These are phyloP conservation scores for Saccharomycopsis oosterbeekiorum DNA, from an alignment of 805 yeast genomes.

Conservation along the genomic window DNA sequence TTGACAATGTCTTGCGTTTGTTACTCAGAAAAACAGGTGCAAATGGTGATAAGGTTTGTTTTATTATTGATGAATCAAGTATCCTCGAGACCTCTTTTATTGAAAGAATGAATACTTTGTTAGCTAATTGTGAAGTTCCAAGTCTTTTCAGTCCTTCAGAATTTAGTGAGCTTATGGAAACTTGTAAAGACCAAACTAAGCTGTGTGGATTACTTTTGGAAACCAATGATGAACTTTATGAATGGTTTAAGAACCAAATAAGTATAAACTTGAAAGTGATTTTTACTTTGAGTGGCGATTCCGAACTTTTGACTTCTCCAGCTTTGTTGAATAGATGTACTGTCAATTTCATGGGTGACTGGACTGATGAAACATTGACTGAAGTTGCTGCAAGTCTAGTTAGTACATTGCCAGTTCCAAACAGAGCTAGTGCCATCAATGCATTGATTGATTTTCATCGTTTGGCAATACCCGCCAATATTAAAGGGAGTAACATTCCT, in stretches of 20 bases:
- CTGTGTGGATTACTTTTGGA: constrained; percentile 56
- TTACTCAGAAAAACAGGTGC: constrained; percentile 42
- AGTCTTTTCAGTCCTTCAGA: constrained; percentile 80
- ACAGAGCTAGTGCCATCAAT: constrained; percentile 39
- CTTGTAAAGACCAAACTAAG: constrained; percentile 48
- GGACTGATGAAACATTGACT: constrained; percentile 45
- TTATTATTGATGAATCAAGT: constrained; percentile 73
- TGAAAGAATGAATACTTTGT: constrained; percentile 86
- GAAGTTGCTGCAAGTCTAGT: constrained; percentile 41
- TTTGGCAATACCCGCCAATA: neutral
- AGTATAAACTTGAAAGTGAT: constrained; percentile 72
- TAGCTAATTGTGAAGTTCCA: constrained; percentile 89
- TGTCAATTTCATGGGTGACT: constrained; percentile 78
- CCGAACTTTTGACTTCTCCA: constrained; percentile 63
- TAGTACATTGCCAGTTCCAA: constrained; percentile 42
- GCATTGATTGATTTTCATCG: constrained; percentile 39
- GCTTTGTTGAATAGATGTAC: constrained; percentile 88
- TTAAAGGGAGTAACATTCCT: constrained; percentile 17
- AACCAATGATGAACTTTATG: constrained; percentile 55
- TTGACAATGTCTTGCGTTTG: constrained; percentile 53
- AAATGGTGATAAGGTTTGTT: constrained; percentile 53
- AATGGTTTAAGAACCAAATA: constrained; percentile 65
- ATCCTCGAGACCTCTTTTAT: constrained; percentile 68
- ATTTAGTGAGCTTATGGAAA: constrained; percentile 36
- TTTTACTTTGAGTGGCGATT: constrained; percentile 45